Base-by-base conservation (phyloP, 2,329 filamentous ascomycete genomes). In the Mycosphaerella arachidis region DNA sequence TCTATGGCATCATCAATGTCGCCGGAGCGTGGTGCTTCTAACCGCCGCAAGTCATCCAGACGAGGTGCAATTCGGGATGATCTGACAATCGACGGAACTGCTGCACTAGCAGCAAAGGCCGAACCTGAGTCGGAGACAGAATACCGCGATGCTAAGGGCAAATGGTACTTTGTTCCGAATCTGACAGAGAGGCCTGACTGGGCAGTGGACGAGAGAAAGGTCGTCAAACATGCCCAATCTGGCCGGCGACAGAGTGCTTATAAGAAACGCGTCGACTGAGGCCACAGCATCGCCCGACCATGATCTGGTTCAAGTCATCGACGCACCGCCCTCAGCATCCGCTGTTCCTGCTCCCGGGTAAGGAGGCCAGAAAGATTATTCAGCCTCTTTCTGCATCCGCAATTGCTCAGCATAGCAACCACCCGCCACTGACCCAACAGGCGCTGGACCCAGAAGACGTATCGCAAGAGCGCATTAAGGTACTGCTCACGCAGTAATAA, bases 91-190 rank as follows among this genome's bases (percentile, higher is more conserved):
- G 56, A 60, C 46, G 61, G 61, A 8, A 63, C 58, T 29, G 37
- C 58, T 7, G 53, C n/a, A 31, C 56, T 66, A 8, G 64, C 64
- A 48, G 62, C 62, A 20, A 55, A 53, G 13, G 31, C 48, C 7
- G 51, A 59, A n/a, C 56, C 53, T 20, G 53, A 48, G 51, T 20
- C 55, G 16, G 56, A 64, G 30, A 61, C 51, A 31, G 55, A 61
- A 48, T 57, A 54, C 55, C 57, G 59, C 45, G 52, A 45, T 51
- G 59, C 53, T 7, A 53, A 57, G 27, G 62, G 58, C 10, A 61
- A 57, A 46, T 66, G 64, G 64, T 66, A 63, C 24, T 62, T 64
- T 31, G 37, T 59, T 35, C 57, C 54, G 3, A 59, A 58, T 9
- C 24, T 6, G 6, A 43, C 31, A 10, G 64, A 55, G 4, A 31